These are phyloP conservation scores for Mucor piriformis DNA, from an alignment of 371 early-diverging fungal species.

Conservation along the genomic window DNA sequence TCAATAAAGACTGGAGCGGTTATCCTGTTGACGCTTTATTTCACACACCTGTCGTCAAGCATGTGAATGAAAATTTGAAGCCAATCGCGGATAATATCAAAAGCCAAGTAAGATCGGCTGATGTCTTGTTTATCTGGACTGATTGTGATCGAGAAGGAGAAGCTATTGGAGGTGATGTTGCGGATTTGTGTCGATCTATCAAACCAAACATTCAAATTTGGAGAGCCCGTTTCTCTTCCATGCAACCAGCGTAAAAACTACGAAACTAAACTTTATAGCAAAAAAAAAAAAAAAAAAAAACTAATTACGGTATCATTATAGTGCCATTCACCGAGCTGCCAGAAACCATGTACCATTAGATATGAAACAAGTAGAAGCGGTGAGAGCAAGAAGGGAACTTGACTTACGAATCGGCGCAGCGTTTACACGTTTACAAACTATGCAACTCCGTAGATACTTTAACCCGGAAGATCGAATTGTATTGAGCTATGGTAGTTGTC, in stretches of 20 bases:
- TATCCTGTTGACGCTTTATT: constrained; percentile 68
- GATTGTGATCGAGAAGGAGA: constrained; percentile 99
- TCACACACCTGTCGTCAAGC: constrained; percentile 41
- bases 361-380: constrained; percentile 82
- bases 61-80: too few relatives aligned
- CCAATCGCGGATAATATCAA: constrained; percentile 69
- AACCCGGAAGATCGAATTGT: constrained; percentile 38
- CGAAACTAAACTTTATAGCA: background rate
- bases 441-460: constrained; percentile 54
- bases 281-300: too few relatives aligned
- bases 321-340: constrained; percentile 87
- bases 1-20: constrained; percentile 63
- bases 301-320: constrained; percentile 20
- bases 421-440: constrained; percentile 95
- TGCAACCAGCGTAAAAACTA: constrained; percentile 60
- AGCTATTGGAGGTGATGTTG: constrained; percentile 93
- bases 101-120: constrained; percentile 60
- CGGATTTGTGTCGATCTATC: constrained; percentile 60
- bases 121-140: constrained; percentile 97
- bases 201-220: constrained; percentile 72
- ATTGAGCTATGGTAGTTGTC: constrained; percentile 98
- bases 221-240: constrained; percentile 85
- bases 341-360: constrained; percentile 73
- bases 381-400: constrained; percentile 91
- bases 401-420: constrained; percentile 97